Evolutionary conservation across 2,329 filamentous ascomycete genomes (phyloP).

Genomic region (Ophidiomyces ophidiicola): DNA sequence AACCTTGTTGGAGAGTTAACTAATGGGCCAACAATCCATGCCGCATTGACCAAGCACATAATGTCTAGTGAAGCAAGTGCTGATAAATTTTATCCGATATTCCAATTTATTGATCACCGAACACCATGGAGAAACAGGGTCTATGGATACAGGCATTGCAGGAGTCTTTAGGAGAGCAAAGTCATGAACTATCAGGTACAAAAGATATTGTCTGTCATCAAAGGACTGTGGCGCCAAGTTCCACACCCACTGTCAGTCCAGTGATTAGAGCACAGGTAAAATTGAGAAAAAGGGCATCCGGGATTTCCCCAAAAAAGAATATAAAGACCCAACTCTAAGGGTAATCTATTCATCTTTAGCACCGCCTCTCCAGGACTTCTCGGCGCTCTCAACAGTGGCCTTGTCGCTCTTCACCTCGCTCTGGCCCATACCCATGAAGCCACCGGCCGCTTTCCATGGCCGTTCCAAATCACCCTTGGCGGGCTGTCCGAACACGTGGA

Average conservation of each 20-base stretch:
- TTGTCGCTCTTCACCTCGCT: slow-evolving; percentile 77
- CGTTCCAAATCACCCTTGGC: slow-evolving; percentile 85
- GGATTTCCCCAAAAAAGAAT: slow-evolving; percentile 2
- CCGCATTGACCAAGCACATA: too few relatives aligned
- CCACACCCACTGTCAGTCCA: neutral
- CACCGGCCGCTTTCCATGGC: slow-evolving; percentile 78
- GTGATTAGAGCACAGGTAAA: too few relatives aligned
- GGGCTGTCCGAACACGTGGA: slow-evolving; percentile 77
- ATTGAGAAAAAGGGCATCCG: too few relatives aligned
- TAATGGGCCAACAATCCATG: too few relatives aligned
- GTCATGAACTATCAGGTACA: neutral
- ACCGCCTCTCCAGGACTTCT: slow-evolving; percentile 40
- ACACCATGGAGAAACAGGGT: neutral
- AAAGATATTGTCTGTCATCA: too few relatives aligned
- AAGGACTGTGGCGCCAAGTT: neutral
- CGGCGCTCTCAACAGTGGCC: slow-evolving; percentile 50
- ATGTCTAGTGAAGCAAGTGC: too few relatives aligned
- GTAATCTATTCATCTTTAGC: slow-evolving; percentile 38
- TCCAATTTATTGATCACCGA: neutral
- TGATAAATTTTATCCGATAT: neutral
- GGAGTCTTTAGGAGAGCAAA: neutral
- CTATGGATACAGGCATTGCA: slow-evolving; percentile 2
- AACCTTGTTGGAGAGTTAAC: too few relatives aligned
- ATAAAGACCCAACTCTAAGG: neutral
- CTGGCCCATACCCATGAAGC: slow-evolving; percentile 63